A percentile compares a stretch with the other conserved stretches of the same genome.
These are phyloP conservation scores for Emericellopsis cladophorae DNA, from an alignment of 2,329 filamentous ascomycete genomes.

Conservation along the genomic window DNA sequence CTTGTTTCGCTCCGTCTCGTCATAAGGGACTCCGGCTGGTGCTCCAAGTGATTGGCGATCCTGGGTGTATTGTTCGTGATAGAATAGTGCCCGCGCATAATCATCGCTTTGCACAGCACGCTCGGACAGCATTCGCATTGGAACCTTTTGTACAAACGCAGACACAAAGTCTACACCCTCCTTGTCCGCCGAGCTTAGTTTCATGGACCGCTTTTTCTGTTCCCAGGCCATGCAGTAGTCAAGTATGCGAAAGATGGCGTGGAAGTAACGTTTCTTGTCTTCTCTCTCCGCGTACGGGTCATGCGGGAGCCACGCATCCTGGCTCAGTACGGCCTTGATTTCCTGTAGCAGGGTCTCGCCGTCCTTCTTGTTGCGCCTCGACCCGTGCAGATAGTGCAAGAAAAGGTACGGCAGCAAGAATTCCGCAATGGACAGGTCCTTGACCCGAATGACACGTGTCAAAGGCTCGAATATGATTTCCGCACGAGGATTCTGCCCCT, in stretches of 20 bases:
- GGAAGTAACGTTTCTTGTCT: constrained; percentile 72
- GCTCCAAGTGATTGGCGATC: constrained; percentile 4
- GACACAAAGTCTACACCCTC: constrained; percentile 32
- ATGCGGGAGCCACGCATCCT: no score
- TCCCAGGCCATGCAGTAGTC: constrained; percentile 90
- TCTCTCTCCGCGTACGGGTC: constrained; percentile 49
- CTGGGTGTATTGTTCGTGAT: constrained; percentile 81
- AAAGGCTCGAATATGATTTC: constrained; percentile 70
- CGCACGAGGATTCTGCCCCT: constrained; percentile 61
- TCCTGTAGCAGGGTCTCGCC: constrained; percentile 57
- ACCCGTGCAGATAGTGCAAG: constrained; percentile 64
- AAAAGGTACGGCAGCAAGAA: constrained; percentile 84
- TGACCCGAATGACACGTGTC: constrained; percentile 69
- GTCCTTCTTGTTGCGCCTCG: constrained; percentile 41
- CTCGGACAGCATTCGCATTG: constrained; percentile 61
- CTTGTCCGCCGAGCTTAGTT: constrained; percentile 24
- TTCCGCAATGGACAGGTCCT: constrained; percentile 74
- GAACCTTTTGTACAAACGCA: constrained; percentile 34
- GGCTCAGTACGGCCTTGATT: constrained; percentile 52
- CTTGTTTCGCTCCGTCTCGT: constrained; percentile 41
- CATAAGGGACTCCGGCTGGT: constrained; percentile 27
- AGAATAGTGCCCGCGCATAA: constrained; percentile 82
- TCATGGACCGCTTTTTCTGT: constrained; percentile 49
- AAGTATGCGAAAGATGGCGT: constrained; percentile 79
- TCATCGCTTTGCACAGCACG: constrained; percentile 90